phyloP scores from a whole-genome alignment of 805 yeast species.

The Kuraishia hungarica region DNA sequence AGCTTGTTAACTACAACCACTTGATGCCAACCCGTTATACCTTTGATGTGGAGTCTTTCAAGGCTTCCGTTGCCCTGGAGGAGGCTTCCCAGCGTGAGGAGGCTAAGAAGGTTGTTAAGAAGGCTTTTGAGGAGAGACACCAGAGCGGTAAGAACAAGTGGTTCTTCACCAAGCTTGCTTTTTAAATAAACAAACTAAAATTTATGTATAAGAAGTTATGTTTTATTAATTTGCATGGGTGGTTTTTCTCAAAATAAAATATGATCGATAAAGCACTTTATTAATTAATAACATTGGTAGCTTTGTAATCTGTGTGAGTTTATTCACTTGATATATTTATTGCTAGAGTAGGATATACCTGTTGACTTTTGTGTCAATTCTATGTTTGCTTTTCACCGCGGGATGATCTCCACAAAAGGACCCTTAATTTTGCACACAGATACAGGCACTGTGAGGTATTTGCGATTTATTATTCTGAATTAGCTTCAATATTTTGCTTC shows the following conservation, averaged over 20 bases:
- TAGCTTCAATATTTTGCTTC: too few relatives aligned
- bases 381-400: too few relatives aligned
- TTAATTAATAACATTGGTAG: background rate
- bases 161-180: conserved; percentile 87
- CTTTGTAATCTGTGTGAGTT: background rate
- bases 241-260: background rate
- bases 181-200: conserved; percentile 15
- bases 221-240: background rate
- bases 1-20: conserved; percentile 99
- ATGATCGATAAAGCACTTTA: background rate
- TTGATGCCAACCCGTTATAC: conserved; percentile 99
- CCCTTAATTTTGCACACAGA: too few relatives aligned
- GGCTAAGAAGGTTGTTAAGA: conserved; percentile 98
- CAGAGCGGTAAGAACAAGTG: conserved; percentile 99
- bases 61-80: conserved; percentile 82
- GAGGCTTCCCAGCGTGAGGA: conserved; percentile 98
- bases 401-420: too few relatives aligned
- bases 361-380: too few relatives aligned
- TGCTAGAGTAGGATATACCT: too few relatives aligned
- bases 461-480: too few relatives aligned
- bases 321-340: background rate
- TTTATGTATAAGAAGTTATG: background rate
- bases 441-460: too few relatives aligned
- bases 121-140: conserved; percentile 99
- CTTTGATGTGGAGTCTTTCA: conserved; percentile 92